Evolutionary conservation across 139 green algal genomes (phyloP), one percentile per base, ranked within the genome.

Genomic region (Closterium sp.): DNA sequence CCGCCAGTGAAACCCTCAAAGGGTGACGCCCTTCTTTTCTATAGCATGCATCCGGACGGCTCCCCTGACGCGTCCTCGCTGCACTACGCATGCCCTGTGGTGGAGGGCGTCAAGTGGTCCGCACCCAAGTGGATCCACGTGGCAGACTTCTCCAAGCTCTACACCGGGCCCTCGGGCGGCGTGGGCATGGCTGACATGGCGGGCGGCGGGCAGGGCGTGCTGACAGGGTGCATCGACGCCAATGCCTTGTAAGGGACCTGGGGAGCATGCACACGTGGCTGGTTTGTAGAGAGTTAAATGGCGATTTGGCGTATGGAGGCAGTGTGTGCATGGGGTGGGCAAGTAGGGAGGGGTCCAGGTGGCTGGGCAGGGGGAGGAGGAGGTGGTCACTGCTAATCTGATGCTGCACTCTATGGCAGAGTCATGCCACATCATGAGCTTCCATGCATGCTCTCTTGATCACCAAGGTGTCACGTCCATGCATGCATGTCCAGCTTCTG

Each of bases 51-150:
- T 25, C 66, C 86, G 3, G 81, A 92, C 34, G 94, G 38, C 32
- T 86, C 66, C 25, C 81, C 87, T 7, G 94, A 96, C 90, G 33
- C 83, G 6, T 33, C 32, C 7, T 87, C 34, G 12, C 90, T 93
- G 91, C 96, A 97, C 94, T 95, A 94, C 4, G 95, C 95, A 35
- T 98, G 97, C 92, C 97, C 97, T 1, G 95, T 97, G 35, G 64
- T 96, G 3, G 86, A 94, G 33, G 96, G 97, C 0, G 90, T 95
- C 87, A 98, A 98, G 94, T 98, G 96, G 95, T 97, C 95, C 6
- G 95, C 97, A 19, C 98, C 97, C 64, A 98, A 98, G 90, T 98
- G 97, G 96, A 98, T 98, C 76, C 96, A 97, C 87, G 91, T 94
- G 4, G 89, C 25, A 23, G 83, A 86, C 30, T 86, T 86, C 83